Conservation (phyloP, 441 rosid species). For the Aleurites moluccanus region DNA sequence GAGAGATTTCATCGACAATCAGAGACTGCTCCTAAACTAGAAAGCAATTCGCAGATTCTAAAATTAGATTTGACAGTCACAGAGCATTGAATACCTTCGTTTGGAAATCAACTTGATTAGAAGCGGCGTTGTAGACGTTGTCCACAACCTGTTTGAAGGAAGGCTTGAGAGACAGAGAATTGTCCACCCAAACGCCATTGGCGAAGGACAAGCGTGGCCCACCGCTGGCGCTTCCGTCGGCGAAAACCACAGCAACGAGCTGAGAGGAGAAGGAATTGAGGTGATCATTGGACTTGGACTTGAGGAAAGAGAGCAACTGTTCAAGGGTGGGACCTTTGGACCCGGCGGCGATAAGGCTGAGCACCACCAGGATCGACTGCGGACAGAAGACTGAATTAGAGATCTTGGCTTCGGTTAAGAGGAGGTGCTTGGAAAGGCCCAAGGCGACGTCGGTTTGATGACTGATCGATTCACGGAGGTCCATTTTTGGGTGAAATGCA, state of each 20-base stretch:
- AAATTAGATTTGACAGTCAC: too few relatives aligned
- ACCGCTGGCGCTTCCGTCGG: constrained; percentile 63
- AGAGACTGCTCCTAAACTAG: background rate
- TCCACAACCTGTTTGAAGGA: constrained; percentile 61
- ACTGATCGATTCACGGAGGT: constrained; percentile 48
- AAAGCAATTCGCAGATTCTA: background rate
- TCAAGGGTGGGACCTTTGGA: constrained; percentile 60
- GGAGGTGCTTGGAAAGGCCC: constrained; percentile 41
- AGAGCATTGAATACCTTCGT: constrained; percentile 44
- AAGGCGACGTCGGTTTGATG: constrained; percentile 59
- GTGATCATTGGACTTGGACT: constrained; percentile 50
- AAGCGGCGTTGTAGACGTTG: constrained; percentile 56
- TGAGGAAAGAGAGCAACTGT: constrained; percentile 80
- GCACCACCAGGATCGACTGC: constrained; percentile 65
- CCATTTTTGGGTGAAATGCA: constrained; percentile 38
- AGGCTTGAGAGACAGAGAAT: constrained; percentile 53
- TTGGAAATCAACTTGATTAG: constrained; percentile 65
- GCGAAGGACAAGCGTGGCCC: constrained; percentile 66
- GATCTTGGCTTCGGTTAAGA: constrained; percentile 39
- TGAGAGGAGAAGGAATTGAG: constrained; percentile 61
- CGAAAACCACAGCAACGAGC: constrained; percentile 55
- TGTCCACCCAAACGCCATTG: constrained; percentile 74
- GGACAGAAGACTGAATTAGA: constrained; percentile 78
- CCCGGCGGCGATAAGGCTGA: constrained; percentile 72
- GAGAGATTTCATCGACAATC: too few relatives aligned